Evolutionary conservation across 768 basidiomycete species (phyloP).

Genomic region (Russula emetica): DNA sequence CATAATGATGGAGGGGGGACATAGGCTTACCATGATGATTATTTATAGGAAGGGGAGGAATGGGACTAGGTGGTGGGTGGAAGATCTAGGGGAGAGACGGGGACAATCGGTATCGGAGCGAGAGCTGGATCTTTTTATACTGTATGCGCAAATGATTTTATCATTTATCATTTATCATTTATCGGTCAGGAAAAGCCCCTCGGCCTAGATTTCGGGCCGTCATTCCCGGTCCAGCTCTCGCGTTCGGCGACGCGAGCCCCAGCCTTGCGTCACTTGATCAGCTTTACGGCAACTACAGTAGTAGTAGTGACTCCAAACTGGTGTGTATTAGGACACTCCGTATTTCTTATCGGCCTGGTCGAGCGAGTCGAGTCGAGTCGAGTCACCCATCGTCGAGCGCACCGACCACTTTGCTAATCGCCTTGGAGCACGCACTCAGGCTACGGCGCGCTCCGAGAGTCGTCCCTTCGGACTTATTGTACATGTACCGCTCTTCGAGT

Average conservation of each 20-base stretch:
- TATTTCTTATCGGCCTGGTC: slow-evolving; percentile 2
- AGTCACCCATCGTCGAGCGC: no score
- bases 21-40: slow-evolving; percentile 3
- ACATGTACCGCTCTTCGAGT: neutral
- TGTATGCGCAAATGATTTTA: neutral
- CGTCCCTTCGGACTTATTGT: no score
- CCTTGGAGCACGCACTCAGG: neutral
- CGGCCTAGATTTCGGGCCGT: slow-evolving; percentile 4
- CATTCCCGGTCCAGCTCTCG: neutral
- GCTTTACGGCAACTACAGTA: no score
- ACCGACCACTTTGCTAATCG: slow-evolving; percentile 3
- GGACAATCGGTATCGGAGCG: slow-evolving; percentile 14
- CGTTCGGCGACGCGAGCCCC: no score
- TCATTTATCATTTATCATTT: slow-evolving; percentile 21
- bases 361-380: no score
- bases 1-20: neutral
- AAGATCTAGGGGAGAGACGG: slow-evolving; percentile 7
- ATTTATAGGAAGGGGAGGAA: neutral
- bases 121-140: slow-evolving; percentile 8
- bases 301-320: no score
- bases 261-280: no score
- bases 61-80: neutral
- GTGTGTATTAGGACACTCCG: neutral
- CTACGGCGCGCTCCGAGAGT: no score
- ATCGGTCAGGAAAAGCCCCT: slow-evolving; percentile 13